Base-by-base conservation (phyloP, 257 asterid genomes). In the Perilla frutescens region DNA sequence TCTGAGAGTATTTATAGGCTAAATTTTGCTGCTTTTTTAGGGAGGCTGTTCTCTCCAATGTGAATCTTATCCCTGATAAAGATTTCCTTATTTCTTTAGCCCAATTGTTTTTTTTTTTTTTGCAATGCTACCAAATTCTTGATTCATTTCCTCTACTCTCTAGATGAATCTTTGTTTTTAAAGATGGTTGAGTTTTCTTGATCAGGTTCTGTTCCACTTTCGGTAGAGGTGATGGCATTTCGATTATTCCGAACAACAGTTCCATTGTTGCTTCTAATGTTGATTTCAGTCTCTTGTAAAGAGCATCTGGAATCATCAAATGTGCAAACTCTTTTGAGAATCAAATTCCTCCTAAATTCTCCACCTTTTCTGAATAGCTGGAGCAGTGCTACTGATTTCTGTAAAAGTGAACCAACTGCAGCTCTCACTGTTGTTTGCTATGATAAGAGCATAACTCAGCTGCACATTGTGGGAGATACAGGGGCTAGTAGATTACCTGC, bases 391-490 rank as follows among this genome's bases (percentile, higher is more conserved):
- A 91, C 92, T 0, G 86, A 89, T 85, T 81, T 89, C 81, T 93
- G 97, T 82, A 88, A 81, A 32, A 41, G 58, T 4, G 91, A 88
- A 73, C 87, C 96, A 7, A 82, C 82, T 37, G 20, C 84, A 3
- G 32, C 83, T 26, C 78, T 90, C 49, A 88, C 90, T n/a, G 75
- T 93, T 12, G 89, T 91, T 57, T 93, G 96, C 83, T 93, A 89
- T 5, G 90, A 83, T 41, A 76, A 80, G 29, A 88, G 65, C 88
- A 83, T 89, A 80, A 87, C 96, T 80, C 97, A 93, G 83, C 77
- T 93, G 73, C 97, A 91, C 75, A 87, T 91, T 57, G 84, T 85
- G 59, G 96, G 96, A 47, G 77, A 77, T 14, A 65, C 48, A 0
- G 78, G 75, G 0, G 53, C 86, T 45, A 79, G 68, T 53, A 83